Evolutionary conservation across 2,329 filamentous ascomycete species (phyloP).

Genomic region (Rhinocladiella mackenziei): DNA sequence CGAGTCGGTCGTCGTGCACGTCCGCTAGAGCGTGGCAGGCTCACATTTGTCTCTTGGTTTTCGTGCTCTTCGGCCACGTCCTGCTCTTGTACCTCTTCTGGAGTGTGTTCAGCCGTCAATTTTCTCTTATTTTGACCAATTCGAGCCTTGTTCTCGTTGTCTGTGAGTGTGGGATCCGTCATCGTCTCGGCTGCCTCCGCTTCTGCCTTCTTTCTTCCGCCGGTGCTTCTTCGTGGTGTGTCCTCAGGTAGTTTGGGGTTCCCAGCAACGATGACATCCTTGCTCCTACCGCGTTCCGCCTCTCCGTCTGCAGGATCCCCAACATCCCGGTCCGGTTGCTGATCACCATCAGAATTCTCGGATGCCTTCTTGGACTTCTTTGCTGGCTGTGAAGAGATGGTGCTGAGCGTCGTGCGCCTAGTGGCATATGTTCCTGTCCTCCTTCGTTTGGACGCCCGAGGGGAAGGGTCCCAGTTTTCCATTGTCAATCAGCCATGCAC

Average conservation of each 20-base stretch:
- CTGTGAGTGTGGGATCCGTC: not conserved
- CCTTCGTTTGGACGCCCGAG: constrained; percentile 25
- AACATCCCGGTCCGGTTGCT: no score
- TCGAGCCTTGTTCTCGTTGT: not conserved
- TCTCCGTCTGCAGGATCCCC: no score
- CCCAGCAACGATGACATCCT: no score
- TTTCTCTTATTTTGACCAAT: not conserved
- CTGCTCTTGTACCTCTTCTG: not conserved
- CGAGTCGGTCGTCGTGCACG: constrained; percentile 8
- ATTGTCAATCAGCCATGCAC: constrained; percentile 4
- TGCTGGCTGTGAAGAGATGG: not conserved
- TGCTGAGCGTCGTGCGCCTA: constrained; percentile 18
- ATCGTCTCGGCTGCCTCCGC: no score
- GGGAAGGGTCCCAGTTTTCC: constrained; percentile 20
- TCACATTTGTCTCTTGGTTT: not conserved
- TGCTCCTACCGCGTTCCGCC: no score
- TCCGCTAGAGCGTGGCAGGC: constrained; percentile 12
- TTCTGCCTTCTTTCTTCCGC: not conserved
- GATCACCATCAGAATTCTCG: not conserved
- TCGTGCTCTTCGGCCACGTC: not conserved
- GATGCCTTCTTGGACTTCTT: not conserved
- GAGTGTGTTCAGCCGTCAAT: no score
- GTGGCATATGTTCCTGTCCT: constrained; percentile 24
- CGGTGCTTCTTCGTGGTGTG: not conserved
- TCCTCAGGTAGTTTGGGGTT: no score